phyloP scores from a whole-genome alignment of 2,329 filamentous ascomycete species.

The Verruconis gallopava region DNA sequence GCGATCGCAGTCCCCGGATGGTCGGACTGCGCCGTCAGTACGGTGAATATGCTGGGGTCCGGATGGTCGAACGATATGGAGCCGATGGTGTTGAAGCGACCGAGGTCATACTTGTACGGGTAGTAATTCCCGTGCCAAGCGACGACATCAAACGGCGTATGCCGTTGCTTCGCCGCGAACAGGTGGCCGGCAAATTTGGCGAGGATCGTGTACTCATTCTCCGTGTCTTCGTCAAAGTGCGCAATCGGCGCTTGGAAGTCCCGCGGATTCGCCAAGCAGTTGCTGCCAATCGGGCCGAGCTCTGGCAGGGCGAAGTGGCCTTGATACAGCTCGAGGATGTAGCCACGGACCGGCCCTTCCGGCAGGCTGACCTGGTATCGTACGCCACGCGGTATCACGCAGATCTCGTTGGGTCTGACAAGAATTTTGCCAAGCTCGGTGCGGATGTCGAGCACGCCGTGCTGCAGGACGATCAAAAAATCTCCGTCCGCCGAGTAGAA shows the following conservation, averaged over 20 bases:
- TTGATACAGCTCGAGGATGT: constrained; percentile 63
- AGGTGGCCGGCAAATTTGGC: constrained; percentile 56
- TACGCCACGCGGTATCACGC: constrained; percentile 60
- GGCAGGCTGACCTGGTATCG: constrained; percentile 59
- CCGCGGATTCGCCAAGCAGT: constrained; percentile 59
- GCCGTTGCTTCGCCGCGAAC: constrained; percentile 51
- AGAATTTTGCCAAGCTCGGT: constrained; percentile 65
- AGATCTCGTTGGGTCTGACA: constrained; percentile 67
- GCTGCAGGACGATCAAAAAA: constrained; percentile 62
- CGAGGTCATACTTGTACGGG: constrained; percentile 71
- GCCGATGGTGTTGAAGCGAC: constrained; percentile 62
- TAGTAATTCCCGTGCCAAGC: constrained; percentile 73
- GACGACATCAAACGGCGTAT: constrained; percentile 67
- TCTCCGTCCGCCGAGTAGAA: constrained; percentile 57
- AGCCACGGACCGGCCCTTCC: constrained; percentile 51
- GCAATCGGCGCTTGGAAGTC: constrained; percentile 67
- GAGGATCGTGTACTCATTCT: constrained; percentile 39
- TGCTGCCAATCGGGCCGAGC: constrained; percentile 60
- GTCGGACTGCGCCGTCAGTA: constrained; percentile 45
- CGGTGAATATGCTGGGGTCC: constrained; percentile 65
- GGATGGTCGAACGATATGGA: constrained; percentile 64
- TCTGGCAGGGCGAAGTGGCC: constrained; percentile 60
- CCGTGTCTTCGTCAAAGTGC: constrained; percentile 42
- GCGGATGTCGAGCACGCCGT: constrained; percentile 60
- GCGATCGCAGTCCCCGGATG: constrained; percentile 49